Conservation (phyloP, 148 eudicot genomes). For the Rhododendron kiyosumense region DNA sequence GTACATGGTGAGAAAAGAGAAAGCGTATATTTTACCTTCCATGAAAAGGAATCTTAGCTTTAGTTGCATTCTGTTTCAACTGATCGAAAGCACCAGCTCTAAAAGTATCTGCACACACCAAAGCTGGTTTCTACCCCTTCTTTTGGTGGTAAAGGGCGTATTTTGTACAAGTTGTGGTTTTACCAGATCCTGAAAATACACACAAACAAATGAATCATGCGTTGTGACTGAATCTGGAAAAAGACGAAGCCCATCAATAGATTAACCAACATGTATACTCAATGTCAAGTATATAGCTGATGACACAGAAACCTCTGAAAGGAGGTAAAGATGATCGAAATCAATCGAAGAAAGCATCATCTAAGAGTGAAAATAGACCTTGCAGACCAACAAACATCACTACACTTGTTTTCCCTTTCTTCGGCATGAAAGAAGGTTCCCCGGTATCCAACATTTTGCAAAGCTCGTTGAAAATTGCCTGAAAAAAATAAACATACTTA, state of each 20-base stretch:
- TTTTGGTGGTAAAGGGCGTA: conserved; percentile 93
- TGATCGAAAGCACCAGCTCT: conserved; percentile 25
- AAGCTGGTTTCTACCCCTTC: conserved; percentile 89
- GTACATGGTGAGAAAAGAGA: background rate
- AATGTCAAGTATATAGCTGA: too few species aligned
- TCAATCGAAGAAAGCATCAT: conserved; percentile 1
- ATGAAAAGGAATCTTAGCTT: conserved; percentile 92
- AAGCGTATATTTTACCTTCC: conserved; percentile 54
- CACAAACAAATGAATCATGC: background rate
- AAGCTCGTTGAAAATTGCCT: conserved; percentile 90
- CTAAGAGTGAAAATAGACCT: conserved; percentile 39
- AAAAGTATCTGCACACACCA: conserved; percentile 97
- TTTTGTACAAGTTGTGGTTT: conserved; percentile 95
- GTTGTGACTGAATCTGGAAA: background rate
- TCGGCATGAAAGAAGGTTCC: conserved; percentile 75
- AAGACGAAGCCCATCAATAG: background rate
- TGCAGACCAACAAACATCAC: conserved; percentile 98
- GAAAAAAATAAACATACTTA: background rate
- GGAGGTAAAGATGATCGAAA: background rate
- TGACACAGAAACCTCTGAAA: background rate
- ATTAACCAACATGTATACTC: too few species aligned
- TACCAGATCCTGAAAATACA: conserved; percentile 68
- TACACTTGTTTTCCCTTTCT: conserved; percentile 80
- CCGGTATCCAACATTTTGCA: conserved; percentile 93
- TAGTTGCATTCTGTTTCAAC: conserved; percentile 71